A percentile compares a stretch with the other conserved stretches of the same genome.
Conservation (phyloP, 805 yeast genomes). For the Sugiyamaella marilandica region DNA sequence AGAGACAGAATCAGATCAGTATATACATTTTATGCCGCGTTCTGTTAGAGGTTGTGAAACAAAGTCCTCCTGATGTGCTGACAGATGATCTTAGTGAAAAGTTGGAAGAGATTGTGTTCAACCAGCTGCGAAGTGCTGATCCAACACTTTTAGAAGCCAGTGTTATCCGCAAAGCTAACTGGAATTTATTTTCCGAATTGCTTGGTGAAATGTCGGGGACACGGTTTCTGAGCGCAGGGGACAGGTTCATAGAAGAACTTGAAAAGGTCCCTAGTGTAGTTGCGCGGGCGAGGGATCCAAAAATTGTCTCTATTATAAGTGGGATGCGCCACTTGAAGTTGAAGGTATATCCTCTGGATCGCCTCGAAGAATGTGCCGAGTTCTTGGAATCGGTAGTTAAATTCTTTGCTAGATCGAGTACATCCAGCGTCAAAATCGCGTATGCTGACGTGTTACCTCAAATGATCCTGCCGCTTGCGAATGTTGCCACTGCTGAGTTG, state of each 20-base stretch:
- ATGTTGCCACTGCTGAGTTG: constrained; percentile 83
- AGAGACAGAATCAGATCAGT: constrained; percentile 77
- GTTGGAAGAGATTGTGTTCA: constrained; percentile 88
- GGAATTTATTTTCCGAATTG: constrained; percentile 86
- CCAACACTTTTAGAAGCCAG: constrained; percentile 64
- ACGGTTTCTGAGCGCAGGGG: constrained; percentile 83
- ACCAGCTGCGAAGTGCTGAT: constrained; percentile 83
- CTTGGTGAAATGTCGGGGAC: constrained; percentile 87
- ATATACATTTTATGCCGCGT: constrained; percentile 89
- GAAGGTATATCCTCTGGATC: constrained; percentile 80
- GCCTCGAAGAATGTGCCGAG: constrained; percentile 89
- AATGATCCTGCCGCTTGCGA: constrained; percentile 76
- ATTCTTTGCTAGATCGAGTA: constrained; percentile 56
- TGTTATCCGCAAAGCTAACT: constrained; percentile 79
- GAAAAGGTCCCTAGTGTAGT: constrained; percentile 67
- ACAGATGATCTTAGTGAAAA: constrained; percentile 79
- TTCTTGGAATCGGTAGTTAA: constrained; percentile 81
- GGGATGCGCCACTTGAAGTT: constrained; percentile 87
- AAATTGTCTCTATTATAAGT: constrained; percentile 62
- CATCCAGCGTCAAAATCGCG: constrained; percentile 49
- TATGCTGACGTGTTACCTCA: constrained; percentile 81
- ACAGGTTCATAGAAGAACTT: constrained; percentile 85
- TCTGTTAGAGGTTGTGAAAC: constrained; percentile 84
- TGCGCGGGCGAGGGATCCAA: constrained; percentile 51
- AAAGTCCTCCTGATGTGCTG: constrained; percentile 65